These are phyloP conservation scores for Lunasporangiospora selenospora DNA, from an alignment of 192 early-diverging fungal genomes.

Conservation along the genomic window DNA sequence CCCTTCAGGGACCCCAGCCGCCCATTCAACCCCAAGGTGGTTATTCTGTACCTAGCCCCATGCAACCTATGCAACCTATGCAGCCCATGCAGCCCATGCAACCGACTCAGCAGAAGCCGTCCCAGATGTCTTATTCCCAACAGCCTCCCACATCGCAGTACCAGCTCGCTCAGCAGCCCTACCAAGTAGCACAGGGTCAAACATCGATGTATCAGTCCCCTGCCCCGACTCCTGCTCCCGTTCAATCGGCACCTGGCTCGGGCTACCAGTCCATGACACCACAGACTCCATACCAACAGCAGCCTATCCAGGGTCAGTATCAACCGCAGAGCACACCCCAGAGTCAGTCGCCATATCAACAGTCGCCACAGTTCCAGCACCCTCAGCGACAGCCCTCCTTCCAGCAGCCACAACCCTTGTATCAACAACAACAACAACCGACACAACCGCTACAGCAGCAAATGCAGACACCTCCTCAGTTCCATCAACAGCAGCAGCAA, in stretches of 20 bases:
- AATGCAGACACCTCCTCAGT: constrained; percentile 2
- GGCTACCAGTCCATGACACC: constrained; percentile 9
- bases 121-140: constrained; percentile 7
- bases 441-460: constrained; percentile 3
- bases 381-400: constrained; percentile 8
- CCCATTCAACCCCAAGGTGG: constrained; percentile 20
- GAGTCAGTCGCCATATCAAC: too few relatives aligned
- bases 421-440: constrained; percentile 32
- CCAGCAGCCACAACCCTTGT: constrained; percentile 27
- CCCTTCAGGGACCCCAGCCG: constrained; percentile 1
- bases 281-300: constrained; percentile 15
- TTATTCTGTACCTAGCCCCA: too few relatives aligned
- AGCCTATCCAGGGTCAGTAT: constrained; percentile 10
- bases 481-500: constrained; percentile 4
- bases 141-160: background rate
- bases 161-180: too few relatives aligned
- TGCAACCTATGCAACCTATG: constrained; percentile 10
- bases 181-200: too few relatives aligned
- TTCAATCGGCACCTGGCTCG: too few relatives aligned
- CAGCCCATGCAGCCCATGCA: constrained; percentile 28
- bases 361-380: too few relatives aligned
- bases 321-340: too few relatives aligned
- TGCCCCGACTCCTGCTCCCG: too few relatives aligned
- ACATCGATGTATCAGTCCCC: too few relatives aligned
- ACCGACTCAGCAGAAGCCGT: constrained; percentile 21